These are phyloP conservation scores for Apiotrichum domesticum DNA, from an alignment of 1,284 basidiomycete species.

Conservation along the genomic window DNA sequence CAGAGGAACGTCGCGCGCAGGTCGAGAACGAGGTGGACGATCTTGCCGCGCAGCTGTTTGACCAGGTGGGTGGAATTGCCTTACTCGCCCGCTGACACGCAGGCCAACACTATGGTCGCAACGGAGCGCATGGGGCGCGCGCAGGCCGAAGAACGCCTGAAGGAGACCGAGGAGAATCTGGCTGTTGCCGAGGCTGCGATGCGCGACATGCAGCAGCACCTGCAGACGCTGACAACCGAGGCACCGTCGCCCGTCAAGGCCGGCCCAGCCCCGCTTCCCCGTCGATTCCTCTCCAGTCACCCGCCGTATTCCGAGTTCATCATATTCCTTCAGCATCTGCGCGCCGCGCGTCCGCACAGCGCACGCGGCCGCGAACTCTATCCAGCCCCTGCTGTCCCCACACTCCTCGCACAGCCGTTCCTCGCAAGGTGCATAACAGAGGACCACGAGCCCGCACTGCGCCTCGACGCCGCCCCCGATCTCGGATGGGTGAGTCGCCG, in stretches of 20 bases:
- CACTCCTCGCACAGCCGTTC: constrained; percentile 73
- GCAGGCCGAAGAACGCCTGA: constrained; percentile 73
- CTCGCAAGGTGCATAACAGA: constrained; percentile 73
- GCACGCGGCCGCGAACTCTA: constrained; percentile 16
- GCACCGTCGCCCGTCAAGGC: neutral
- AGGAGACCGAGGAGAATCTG: constrained; percentile 71
- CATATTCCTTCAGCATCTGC: constrained; percentile 72
- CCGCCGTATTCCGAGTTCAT: constrained; percentile 81
- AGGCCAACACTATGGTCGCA: constrained; percentile 90
- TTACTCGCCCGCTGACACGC: neutral
- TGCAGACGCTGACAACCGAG: constrained; percentile 57
- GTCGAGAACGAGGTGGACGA: constrained; percentile 91
- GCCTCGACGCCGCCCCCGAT: constrained; percentile 88
- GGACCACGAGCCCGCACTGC: constrained; percentile 89
- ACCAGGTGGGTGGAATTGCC: constrained; percentile 47
- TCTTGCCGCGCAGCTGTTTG: constrained; percentile 79
- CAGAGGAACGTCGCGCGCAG: constrained; percentile 67
- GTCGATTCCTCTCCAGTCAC: constrained; percentile 60
- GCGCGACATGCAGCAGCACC: constrained; percentile 71
- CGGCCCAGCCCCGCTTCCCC: constrained; percentile 3
- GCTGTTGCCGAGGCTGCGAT: constrained; percentile 81
- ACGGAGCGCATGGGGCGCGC: constrained; percentile 72
- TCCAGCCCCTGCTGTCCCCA: constrained; percentile 60
- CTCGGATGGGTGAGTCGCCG: constrained; percentile 88
- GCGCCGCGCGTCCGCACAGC: constrained; percentile 57